These are phyloP conservation scores for Leccinum subtestaceum DNA, from an alignment of 768 basidiomycete species.

Conservation along the genomic window DNA sequence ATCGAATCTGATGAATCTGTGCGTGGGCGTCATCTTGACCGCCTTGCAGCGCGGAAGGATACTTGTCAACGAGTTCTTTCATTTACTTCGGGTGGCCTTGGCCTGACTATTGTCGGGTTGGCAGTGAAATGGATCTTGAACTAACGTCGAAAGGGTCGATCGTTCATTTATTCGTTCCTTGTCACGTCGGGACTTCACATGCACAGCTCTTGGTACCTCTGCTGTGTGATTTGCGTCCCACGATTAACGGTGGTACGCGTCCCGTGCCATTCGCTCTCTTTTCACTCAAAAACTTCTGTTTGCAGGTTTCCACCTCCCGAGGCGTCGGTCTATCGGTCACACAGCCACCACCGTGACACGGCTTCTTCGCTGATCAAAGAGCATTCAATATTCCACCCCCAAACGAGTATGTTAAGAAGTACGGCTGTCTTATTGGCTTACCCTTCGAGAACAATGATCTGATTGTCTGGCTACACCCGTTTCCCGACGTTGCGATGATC, in stretches of 20 bases:
- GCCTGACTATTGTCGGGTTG: neutral
- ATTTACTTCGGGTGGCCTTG: constrained; percentile 3
- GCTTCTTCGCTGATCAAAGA: constrained; percentile 25
- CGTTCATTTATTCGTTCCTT: constrained; percentile 14
- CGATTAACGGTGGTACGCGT: constrained; percentile 13
- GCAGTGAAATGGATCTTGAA: constrained; percentile 10
- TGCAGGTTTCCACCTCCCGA: neutral
- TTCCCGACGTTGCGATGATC: constrained; percentile 7
- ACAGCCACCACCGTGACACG: neutral
- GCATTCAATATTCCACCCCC: constrained; percentile 14
- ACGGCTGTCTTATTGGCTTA: constrained; percentile 18
- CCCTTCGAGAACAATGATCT: constrained; percentile 13
- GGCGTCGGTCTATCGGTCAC: neutral
- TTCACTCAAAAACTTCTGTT: neutral
- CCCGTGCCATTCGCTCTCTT: neutral
- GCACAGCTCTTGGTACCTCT: neutral
- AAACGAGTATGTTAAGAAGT: constrained; percentile 23
- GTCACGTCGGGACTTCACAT: neutral
- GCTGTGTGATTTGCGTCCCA: constrained; percentile 10
- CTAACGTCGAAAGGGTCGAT: constrained; percentile 22
- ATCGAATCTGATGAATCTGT: constrained; percentile 1
- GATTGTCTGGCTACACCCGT: constrained; percentile 12
- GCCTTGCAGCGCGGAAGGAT: constrained; percentile 7
- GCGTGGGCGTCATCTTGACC: neutral
- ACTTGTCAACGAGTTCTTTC: constrained; percentile 1